Percentiles rank a stretch among this genome's conserved stretches.
Conservation (phyloP, 176 grass and related monocot species). For the barley (Hordeum vulgare) region DNA sequence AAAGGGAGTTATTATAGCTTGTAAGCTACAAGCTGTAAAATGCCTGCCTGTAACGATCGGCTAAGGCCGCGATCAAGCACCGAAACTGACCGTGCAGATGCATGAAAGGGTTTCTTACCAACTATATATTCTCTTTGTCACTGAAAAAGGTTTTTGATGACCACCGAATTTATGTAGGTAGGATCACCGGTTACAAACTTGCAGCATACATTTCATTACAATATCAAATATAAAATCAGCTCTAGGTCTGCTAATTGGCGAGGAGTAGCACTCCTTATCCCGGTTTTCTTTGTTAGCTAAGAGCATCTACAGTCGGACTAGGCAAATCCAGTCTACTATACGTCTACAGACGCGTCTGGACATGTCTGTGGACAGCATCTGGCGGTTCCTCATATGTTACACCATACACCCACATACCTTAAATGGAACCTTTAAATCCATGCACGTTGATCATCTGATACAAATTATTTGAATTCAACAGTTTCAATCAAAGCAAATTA, state of each 20-base stretch:
- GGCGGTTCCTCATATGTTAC: too few relatives aligned
- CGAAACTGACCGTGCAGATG: neutral
- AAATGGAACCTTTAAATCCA: too few relatives aligned
- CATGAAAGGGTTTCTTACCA: neutral
- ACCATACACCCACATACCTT: too few relatives aligned
- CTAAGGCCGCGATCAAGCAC: neutral
- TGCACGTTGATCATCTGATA: too few relatives aligned
- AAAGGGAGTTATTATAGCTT: neutral
- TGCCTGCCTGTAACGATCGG: constrained; percentile 5
- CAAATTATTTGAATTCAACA: too few relatives aligned
- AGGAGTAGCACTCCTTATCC: neutral
- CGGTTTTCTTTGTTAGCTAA: neutral
- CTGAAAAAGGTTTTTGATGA: neutral
- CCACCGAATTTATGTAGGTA: neutral
- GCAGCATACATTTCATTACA: neutral
- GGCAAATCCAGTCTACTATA: too few relatives aligned
- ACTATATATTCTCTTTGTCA: too few relatives aligned
- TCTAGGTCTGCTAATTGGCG: neutral
- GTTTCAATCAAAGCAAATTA: too few relatives aligned
- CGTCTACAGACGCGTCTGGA: too few relatives aligned
- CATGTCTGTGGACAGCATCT: too few relatives aligned
- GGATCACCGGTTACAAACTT: neutral
- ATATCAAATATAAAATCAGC: neutral
- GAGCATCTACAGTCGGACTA: too few relatives aligned
- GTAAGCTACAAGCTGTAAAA: neutral